Conservation (phyloP, 2,329 filamentous ascomycete species). For the Thielaviopsis cerberus region DNA sequence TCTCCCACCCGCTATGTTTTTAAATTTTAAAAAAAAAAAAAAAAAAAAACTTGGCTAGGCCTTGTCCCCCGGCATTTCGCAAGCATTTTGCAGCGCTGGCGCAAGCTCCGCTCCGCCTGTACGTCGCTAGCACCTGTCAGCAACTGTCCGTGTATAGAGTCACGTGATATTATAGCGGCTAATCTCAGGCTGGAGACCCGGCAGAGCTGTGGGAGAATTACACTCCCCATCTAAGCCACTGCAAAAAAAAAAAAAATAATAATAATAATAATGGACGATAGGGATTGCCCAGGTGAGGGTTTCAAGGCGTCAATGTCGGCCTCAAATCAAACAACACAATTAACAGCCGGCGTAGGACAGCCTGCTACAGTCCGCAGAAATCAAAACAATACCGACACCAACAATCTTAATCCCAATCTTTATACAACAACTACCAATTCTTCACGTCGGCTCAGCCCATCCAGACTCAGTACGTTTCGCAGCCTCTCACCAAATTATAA, state of each 20-base stretch:
- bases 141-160: neutral
- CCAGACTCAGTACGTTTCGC: slow-evolving; percentile 3
- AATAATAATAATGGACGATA: slow-evolving; percentile 10
- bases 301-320: slow-evolving; percentile 12
- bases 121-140: neutral
- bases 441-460: slow-evolving; percentile 7
- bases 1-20: neutral
- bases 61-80: neutral
- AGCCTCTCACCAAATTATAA: slow-evolving; percentile 10
- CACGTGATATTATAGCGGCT: slow-evolving; percentile 11
- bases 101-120: neutral
- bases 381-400: slow-evolving; percentile 5
- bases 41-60: neutral
- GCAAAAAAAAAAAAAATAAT: slow-evolving; percentile 2
- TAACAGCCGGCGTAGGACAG: slow-evolving; percentile 4
- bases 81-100: neutral
- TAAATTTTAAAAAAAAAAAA: too few species aligned
- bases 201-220: slow-evolving; percentile 11
- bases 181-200: slow-evolving; percentile 12
- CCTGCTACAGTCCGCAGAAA: slow-evolving; percentile 5
- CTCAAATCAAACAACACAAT: slow-evolving; percentile 6
- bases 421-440: slow-evolving; percentile 1
- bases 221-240: slow-evolving; percentile 9
- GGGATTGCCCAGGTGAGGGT: slow-evolving; percentile 9
- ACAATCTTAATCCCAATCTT: slow-evolving; percentile 8